These are phyloP conservation scores for Tulasnella sp. DNA, from an alignment of 768 basidiomycete genomes.

Conservation along the genomic window DNA sequence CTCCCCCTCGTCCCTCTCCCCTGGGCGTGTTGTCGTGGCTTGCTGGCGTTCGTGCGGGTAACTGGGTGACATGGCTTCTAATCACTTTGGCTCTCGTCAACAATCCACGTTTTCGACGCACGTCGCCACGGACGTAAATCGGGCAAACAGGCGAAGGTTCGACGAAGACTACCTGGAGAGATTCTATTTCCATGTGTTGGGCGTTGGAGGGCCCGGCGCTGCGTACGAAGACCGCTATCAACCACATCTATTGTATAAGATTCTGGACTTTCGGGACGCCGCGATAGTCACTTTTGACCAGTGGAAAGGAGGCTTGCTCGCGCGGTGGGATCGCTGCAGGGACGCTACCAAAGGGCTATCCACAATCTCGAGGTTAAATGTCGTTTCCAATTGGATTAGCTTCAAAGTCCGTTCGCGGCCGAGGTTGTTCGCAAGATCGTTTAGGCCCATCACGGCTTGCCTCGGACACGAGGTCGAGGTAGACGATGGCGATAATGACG, in stretches of 20 bases:
- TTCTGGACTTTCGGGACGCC: not conserved
- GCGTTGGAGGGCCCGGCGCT: constrained; percentile 5
- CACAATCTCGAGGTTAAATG: constrained; percentile 5
- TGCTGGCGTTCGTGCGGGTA: no score
- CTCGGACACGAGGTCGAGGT: not conserved
- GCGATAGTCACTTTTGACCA: not conserved
- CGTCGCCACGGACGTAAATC: no score
- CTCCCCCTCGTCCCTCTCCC: no score
- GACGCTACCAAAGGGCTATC: not conserved
- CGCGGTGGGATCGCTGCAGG: not conserved
- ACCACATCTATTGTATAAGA: not conserved
- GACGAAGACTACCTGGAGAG: constrained; percentile 12
- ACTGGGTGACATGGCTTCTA: no score
- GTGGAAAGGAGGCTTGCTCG: not conserved
- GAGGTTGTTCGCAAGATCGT: not conserved
- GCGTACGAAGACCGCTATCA: not conserved
- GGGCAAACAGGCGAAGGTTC: not conserved
- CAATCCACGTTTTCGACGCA: no score
- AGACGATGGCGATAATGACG: not conserved
- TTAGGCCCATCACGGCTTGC: not conserved
- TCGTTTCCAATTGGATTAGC: not conserved
- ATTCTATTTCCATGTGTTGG: constrained; percentile 5
- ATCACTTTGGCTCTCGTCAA: no score
- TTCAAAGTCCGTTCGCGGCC: not conserved
- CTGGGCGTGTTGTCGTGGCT: no score